Percentiles rank a stretch among this genome's conserved stretches.
Conservation (phyloP, 169 alveolate species). For the Fabrea salina region DNA sequence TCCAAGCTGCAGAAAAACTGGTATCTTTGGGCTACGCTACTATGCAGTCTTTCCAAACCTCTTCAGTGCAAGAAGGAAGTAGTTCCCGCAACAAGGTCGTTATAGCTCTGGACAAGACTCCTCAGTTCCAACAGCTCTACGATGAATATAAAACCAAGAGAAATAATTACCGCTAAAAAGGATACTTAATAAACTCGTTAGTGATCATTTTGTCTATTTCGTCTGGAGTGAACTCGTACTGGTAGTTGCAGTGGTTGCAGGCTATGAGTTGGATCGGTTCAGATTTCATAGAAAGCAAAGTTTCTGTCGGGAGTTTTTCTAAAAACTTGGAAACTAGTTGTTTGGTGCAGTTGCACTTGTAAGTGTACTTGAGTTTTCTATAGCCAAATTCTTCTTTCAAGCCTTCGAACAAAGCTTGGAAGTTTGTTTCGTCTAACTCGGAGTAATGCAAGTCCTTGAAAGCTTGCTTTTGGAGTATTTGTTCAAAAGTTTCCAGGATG, state of each 20-base stretch:
- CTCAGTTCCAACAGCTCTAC: too few relatives aligned
- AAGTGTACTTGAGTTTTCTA: not conserved
- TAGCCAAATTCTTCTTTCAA: not conserved
- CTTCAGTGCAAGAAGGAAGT: not conserved
- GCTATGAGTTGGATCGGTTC: not conserved
- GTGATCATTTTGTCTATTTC: not conserved
- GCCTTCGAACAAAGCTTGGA: not conserved
- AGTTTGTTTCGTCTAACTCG: not conserved
- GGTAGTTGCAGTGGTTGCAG: not conserved
- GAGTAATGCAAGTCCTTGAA: not conserved
- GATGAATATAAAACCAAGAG: not conserved
- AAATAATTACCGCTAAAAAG: not conserved
- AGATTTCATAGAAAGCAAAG: not conserved
- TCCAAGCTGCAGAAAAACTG: not conserved
- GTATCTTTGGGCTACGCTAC: conserved; percentile 26
- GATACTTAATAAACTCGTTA: not conserved
- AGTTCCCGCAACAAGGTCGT: too few relatives aligned
- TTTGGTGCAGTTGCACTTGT: not conserved
- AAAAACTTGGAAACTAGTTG: not conserved
- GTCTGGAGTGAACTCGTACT: not conserved
- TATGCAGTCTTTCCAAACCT: not conserved
- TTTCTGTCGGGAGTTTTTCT: not conserved
- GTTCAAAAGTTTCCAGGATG: not conserved
- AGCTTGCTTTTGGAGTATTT: not conserved
- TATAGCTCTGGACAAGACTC: too few relatives aligned